Percentiles rank a stretch among this genome's conserved stretches.
These are phyloP conservation scores for Pleurotus sapidus DNA, from an alignment of 768 basidiomycete genomes.

Conservation along the genomic window DNA sequence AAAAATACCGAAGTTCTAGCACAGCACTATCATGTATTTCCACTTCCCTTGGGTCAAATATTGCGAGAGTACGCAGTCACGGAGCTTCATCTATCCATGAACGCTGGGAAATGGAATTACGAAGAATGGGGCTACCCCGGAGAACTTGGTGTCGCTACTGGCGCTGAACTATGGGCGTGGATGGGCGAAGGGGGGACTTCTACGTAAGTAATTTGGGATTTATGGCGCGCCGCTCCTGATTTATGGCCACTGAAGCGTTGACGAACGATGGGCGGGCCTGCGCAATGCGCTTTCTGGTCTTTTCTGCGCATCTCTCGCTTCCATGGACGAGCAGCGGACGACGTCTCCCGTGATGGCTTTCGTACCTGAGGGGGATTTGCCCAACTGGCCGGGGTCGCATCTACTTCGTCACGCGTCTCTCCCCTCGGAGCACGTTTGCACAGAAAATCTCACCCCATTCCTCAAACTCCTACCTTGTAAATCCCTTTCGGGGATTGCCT, in stretches of 20 bases:
- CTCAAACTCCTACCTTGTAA: slow-evolving; percentile 94
- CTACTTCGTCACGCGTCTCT: slow-evolving; percentile 72
- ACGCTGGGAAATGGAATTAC: slow-evolving; percentile 92
- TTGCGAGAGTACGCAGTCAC: slow-evolving; percentile 82
- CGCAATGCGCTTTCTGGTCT: slow-evolving; percentile 89
- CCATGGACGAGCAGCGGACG: slow-evolving; percentile 72
- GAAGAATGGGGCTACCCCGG: slow-evolving; percentile 80
- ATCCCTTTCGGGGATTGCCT: slow-evolving; percentile 79
- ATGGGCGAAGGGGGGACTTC: slow-evolving; percentile 61
- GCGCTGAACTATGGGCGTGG: slow-evolving; percentile 92
- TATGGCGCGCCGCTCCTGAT: background rate
- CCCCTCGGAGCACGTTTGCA: slow-evolving; percentile 89
- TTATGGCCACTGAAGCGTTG: slow-evolving; percentile 42
- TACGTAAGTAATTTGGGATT: slow-evolving; percentile 38
- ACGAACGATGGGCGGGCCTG: slow-evolving; percentile 79
- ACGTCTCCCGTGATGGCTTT: slow-evolving; percentile 63
- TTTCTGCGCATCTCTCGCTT: slow-evolving; percentile 90
- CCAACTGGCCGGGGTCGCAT: slow-evolving; percentile 43
- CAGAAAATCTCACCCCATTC: slow-evolving; percentile 96
- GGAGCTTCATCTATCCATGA: slow-evolving; percentile 86
- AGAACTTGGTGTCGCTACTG: slow-evolving; percentile 73
- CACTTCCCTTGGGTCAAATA: slow-evolving; percentile 83
- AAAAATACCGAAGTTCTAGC: slow-evolving; percentile 33
- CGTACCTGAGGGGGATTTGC: slow-evolving; percentile 56
- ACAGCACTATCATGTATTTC: slow-evolving; percentile 86